phyloP scores from a whole-genome alignment of 306 rosid species.

The Castanopsis chinensis region DNA sequence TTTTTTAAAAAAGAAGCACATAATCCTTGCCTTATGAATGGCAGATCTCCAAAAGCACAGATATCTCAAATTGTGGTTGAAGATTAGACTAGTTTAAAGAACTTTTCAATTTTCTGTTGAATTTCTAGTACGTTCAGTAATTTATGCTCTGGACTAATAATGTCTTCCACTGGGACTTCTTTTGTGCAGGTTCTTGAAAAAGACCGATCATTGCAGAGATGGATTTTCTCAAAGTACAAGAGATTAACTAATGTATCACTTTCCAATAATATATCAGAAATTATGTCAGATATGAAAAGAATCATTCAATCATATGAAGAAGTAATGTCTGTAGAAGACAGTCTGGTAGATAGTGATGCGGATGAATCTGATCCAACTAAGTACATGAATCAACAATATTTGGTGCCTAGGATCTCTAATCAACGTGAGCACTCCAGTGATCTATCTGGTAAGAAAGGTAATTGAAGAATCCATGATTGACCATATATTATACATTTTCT shows the following conservation, averaged over 20 bases:
- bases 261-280: constrained; percentile 39
- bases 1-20: not conserved
- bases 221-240: constrained; percentile 62
- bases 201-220: constrained; percentile 57
- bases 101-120: not conserved
- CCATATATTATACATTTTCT: constrained; percentile 36
- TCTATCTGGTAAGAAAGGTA: constrained; percentile 43
- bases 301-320: constrained; percentile 45
- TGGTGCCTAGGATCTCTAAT: constrained; percentile 40
- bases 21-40: not conserved
- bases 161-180: constrained; percentile 18
- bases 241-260: constrained; percentile 44
- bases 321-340: constrained; percentile 39
- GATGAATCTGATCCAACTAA: constrained; percentile 52
- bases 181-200: constrained; percentile 64
- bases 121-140: not conserved
- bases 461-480: constrained; percentile 37
- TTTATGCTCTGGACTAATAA: constrained; percentile 1
- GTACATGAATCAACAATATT: constrained; percentile 36
- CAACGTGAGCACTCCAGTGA: constrained; percentile 55
- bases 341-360: constrained; percentile 59
- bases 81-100: not conserved
- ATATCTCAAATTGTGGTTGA: not conserved
- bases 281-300: constrained; percentile 45
- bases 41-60: not conserved